Evolutionary conservation across 2,329 filamentous ascomycete genomes (phyloP).

Genomic region (Nakataea oryzae): DNA sequence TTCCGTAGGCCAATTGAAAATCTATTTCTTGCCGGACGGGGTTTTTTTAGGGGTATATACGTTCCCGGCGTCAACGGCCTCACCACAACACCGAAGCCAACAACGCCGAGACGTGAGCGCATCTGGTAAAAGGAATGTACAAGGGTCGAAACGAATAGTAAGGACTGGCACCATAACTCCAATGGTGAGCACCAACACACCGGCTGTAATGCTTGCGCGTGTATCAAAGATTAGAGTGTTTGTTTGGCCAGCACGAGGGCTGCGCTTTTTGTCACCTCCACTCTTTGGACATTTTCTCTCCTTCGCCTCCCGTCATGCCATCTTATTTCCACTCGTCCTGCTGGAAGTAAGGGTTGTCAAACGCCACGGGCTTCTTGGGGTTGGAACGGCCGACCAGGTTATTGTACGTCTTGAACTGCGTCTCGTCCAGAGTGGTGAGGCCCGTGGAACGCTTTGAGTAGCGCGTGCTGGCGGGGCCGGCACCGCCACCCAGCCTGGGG

Average conservation of each 20-base stretch:
- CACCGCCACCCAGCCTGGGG: background rate
- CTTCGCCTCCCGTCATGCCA: background rate
- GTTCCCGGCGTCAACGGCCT: background rate
- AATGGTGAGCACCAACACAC: background rate
- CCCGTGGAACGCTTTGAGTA: background rate
- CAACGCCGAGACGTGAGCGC: background rate
- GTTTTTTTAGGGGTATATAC: background rate
- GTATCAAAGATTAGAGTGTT: background rate
- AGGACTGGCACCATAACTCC: background rate
- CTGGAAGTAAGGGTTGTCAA: constrained; percentile 1
- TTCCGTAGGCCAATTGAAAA: background rate
- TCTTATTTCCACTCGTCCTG: background rate
- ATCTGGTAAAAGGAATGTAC: background rate
- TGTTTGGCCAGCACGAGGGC: background rate
- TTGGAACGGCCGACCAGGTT: background rate
- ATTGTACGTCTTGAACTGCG: constrained; percentile 1
- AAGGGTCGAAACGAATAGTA: background rate
- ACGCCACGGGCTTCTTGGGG: background rate
- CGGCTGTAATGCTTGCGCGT: background rate
- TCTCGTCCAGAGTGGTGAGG: background rate
- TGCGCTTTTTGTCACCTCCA: too few species aligned
- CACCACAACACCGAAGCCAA: background rate
- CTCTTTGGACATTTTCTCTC: background rate
- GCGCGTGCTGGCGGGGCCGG: background rate
- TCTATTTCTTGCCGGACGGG: background rate